Evolutionary conservation across 805 yeast genomes (phyloP).

Genomic region (Yarrowia porcina): DNA sequence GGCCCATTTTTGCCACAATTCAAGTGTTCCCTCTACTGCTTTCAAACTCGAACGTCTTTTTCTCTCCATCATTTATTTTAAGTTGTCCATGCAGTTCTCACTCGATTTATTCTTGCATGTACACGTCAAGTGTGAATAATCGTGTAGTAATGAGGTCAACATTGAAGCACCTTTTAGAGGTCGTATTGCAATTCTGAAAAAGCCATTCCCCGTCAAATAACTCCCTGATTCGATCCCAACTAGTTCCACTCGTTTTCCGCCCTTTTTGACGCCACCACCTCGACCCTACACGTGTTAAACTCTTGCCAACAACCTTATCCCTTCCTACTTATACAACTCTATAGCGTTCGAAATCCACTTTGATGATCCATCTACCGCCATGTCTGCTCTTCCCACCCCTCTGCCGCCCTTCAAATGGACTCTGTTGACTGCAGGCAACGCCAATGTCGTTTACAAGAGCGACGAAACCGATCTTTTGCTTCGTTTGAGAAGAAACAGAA

Average conservation of each 20-base stretch:
- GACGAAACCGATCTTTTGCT: neutral
- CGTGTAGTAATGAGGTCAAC: neutral
- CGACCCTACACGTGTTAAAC: conserved; percentile 10
- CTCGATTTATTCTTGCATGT: neutral
- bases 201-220: neutral
- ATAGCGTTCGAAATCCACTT: conserved; percentile 3
- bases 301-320: neutral
- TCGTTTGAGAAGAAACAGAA: neutral
- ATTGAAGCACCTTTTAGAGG: neutral
- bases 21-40: neutral
- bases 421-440: conserved; percentile 14
- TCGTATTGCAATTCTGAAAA: neutral
- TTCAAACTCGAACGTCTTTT: neutral
- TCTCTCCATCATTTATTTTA: neutral
- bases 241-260: neutral
- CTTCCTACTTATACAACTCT: neutral
- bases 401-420: conserved; percentile 16
- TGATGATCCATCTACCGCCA: neutral
- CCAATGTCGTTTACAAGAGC: conserved; percentile 8
- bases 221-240: neutral
- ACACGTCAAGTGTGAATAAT: conserved; percentile 13
- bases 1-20: too few relatives aligned
- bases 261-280: too few relatives aligned
- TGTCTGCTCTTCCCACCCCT: neutral
- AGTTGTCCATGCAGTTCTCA: neutral